Evolutionary conservation across 1,139 yeast species (phyloP), one percentile per base, ranked within the genome.

Genomic region (Yamadazyma diospyri): DNA sequence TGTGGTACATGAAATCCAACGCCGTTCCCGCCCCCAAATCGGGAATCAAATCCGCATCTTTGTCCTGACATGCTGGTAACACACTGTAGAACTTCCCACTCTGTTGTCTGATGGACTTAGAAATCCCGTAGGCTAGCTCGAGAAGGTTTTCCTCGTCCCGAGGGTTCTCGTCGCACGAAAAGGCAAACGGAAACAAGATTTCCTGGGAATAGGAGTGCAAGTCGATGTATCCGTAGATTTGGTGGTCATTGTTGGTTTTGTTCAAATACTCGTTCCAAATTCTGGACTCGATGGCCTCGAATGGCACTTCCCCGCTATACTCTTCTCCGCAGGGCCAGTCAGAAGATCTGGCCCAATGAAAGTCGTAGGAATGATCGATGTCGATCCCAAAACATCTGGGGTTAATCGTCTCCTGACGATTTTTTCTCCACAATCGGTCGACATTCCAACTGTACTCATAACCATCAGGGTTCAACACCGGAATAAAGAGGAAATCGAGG

Each of bases 391-490:
- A 64, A 56, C 97, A 88, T 27, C 69, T 59, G 4, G 85, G 78
- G 32, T 76, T 59, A 23, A 66, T 70, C 0, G 95, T 83, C 34
- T 75, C 73, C 57, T 88, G 96, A 41, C 95, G 72, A 57, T 86
- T 88, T 54, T 88, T 88, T 30, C 94, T 67, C 97, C 97, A 88
- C 41, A 88, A 64, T 36, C 97, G 64, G 53, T 88, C 95, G 23
- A 62, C 53, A 4, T 66, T 69, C 95, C 96, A 88, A 2, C 94
- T 71, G 53, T 82, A 82, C 10, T 66, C 87, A 52, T 88, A 88
- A 0, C 97, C 97, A 56, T 88, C 97, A 0, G 96, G 96, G 51
- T 88, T 88, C 57, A 79, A 71, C 8, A 86, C 84, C 0, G 97
- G 97, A 25, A 87, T 69, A 43, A 87, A 78, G 23, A 84, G 54